Evolutionary conservation across 2,329 filamentous ascomycete genomes (phyloP).

Genomic region (Furcasterigmium furcatum): DNA sequence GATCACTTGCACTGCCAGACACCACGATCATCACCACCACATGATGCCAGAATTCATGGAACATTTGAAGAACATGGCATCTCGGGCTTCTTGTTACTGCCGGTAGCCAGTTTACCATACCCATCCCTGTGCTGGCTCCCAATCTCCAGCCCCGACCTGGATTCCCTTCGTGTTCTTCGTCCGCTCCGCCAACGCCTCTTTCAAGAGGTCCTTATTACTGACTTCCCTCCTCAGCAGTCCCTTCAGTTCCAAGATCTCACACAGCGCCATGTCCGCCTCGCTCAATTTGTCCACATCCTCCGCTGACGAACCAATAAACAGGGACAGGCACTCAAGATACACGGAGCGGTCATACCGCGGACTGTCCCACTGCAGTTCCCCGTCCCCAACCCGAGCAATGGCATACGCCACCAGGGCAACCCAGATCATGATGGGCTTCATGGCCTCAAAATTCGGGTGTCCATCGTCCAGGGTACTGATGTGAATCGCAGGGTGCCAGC

Average conservation of each 20-base stretch:
- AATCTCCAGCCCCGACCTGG: too few species aligned
- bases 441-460: slow-evolving; percentile 1
- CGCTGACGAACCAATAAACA: slow-evolving; percentile 13
- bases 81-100: too few species aligned
- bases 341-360: slow-evolving; percentile 17
- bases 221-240: slow-evolving; percentile 6
- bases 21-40: too few species aligned
- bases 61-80: not conserved
- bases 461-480: too few species aligned
- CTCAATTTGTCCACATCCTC: slow-evolving; percentile 10
- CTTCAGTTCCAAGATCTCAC: slow-evolving; percentile 11
- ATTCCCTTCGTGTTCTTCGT: not conserved
- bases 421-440: slow-evolving; percentile 21
- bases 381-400: slow-evolving; percentile 16
- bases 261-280: slow-evolving; percentile 17
- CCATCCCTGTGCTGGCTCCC: too few species aligned
- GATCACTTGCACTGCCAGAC: too few species aligned
- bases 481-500: too few species aligned
- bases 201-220: slow-evolving; percentile 3
- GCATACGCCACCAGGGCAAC: slow-evolving; percentile 21
- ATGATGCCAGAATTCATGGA: too few species aligned
- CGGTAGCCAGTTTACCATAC: too few species aligned
- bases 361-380: not conserved
- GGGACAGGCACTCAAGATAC: slow-evolving; percentile 18
- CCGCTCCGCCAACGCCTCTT: slow-evolving; percentile 1